Evolutionary conservation across 2,329 filamentous ascomycete genomes (phyloP).

Genomic region (Chrysosporium queenslandicum): DNA sequence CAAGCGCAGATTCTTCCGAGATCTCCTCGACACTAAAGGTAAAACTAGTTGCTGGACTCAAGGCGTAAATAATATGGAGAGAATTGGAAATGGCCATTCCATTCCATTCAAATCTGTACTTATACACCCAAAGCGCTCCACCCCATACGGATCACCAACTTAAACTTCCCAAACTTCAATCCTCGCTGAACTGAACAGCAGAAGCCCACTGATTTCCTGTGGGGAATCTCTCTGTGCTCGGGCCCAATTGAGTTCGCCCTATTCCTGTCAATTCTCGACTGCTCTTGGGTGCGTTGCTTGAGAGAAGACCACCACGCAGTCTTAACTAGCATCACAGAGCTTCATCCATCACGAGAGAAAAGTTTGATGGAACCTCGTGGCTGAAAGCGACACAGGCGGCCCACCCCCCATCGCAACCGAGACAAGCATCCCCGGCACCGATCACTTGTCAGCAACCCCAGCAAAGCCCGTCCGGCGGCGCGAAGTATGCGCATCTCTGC

Average conservation of each 20-base stretch:
- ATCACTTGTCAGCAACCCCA: background rate
- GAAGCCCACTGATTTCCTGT: background rate
- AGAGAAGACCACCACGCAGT: background rate
- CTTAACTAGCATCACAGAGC: background rate
- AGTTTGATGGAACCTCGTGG: background rate
- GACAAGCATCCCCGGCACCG: conserved; percentile 6
- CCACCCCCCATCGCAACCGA: conserved; percentile 3
- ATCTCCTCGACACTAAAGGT: background rate
- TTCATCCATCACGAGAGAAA: background rate
- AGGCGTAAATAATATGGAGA: too few species aligned
- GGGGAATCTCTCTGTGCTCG: background rate
- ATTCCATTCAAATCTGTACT: too few species aligned
- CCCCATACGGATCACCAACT: too few species aligned
- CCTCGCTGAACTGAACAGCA: too few species aligned
- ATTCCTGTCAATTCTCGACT: background rate
- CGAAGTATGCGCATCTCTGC: background rate
- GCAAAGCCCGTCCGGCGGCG: background rate
- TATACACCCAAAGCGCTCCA: too few species aligned
- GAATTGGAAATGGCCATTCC: too few species aligned
- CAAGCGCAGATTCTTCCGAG: background rate
- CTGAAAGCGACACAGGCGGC: conserved; percentile 2
- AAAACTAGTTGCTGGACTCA: conserved; percentile 1
- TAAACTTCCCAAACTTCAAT: too few species aligned
- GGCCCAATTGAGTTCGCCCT: background rate
- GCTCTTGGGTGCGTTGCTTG: background rate